Percentiles rank a stretch among this genome's conserved stretches.
These are phyloP conservation scores for Cutaneotrichosporon sp. DNA, from an alignment of 1,284 basidiomycete species.

Conservation along the genomic window DNA sequence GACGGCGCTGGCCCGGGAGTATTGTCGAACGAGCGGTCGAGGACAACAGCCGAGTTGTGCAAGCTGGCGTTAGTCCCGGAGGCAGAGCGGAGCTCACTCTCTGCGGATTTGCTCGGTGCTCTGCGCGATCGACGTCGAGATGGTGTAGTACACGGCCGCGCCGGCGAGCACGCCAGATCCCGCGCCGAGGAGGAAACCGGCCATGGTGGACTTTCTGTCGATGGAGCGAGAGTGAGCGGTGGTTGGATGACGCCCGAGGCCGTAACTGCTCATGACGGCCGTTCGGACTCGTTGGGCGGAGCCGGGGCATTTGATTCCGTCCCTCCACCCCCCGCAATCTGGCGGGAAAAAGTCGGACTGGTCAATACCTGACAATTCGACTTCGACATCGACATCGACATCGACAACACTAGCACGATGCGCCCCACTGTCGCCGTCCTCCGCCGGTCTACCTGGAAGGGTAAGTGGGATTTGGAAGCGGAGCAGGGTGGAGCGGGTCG, in stretches of 20 bases:
- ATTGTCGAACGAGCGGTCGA: slow-evolving; percentile 32
- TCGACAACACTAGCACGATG: slow-evolving; percentile 12
- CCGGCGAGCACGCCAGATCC: slow-evolving; percentile 40
- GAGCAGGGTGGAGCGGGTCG: background rate
- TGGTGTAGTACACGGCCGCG: slow-evolving; percentile 45
- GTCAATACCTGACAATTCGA: background rate
- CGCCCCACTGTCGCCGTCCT: slow-evolving; percentile 22
- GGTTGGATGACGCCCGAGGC: too few species aligned
- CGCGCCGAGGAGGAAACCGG: slow-evolving; percentile 41
- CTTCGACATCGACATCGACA: background rate
- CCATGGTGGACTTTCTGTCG: too few species aligned
- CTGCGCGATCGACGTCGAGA: slow-evolving; percentile 30
- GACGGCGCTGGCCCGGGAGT: slow-evolving; percentile 25
- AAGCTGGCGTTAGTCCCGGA: background rate
- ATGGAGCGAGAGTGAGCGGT: too few species aligned
- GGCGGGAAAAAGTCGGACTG: slow-evolving; percentile 15
- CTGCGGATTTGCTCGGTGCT: slow-evolving; percentile 25
- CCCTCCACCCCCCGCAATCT: background rate
- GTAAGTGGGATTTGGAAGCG: slow-evolving; percentile 24
- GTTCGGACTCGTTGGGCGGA: background rate
- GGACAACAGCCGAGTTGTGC: slow-evolving; percentile 10
- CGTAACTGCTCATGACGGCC: slow-evolving; percentile 1
- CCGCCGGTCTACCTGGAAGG: slow-evolving; percentile 51
- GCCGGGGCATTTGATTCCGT: slow-evolving; percentile 13
- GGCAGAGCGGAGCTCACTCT: slow-evolving; percentile 25